Base-by-base conservation (phyloP, 345 rosid genomes). In the Bruguiera sexangula region DNA sequence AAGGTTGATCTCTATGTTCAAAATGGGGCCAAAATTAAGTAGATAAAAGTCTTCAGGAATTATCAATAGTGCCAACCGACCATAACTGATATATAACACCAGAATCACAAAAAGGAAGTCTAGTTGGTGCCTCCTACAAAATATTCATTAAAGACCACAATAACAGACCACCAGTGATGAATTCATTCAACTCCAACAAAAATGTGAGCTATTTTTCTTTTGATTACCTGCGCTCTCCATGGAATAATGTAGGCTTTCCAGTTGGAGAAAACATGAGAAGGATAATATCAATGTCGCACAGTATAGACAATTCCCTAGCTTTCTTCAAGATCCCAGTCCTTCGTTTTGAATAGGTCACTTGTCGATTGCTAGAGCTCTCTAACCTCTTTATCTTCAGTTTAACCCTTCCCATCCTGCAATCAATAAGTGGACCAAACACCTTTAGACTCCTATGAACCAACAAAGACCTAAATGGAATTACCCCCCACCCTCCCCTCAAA, bases 191-290 rank as follows among this genome's bases (percentile, higher is more conserved):
- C 46, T 2, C 27, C 30, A 48, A 46, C 46, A 60, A 6, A 1
- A 2, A 21, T n/a, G 29, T 20, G 10, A 31, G 24, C 6, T 59
- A 32, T 27, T 69, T 60, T 2, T 13, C 15, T 11, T 9, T 34
- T 4, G 32, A 52, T 32, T 73, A 90, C 98, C 95, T 90, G 79
- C 79, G 82, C 60, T 87, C 87, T 69, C 96, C 93, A 62, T 86
- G 87, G 78, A 86, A 89, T 65, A 89, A 68, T 9, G 89, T 83
- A 73, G 96, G 86, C 81, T 68, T 79, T 69, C 89, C 96, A 0
- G 84, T 87, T 0, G 97, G 96, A 79, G 96, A 89, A 79, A 89
- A 91, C 96, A 89, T 87, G 69, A 93, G 88, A 81, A 91, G 91
- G 77, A 88, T 79, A 69, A 89, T 83, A 74, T 91, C 92, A 30